Evolutionary conservation across 1,284 basidiomycete species (phyloP).

Genomic region (Phylloboletellus chloephorus): DNA sequence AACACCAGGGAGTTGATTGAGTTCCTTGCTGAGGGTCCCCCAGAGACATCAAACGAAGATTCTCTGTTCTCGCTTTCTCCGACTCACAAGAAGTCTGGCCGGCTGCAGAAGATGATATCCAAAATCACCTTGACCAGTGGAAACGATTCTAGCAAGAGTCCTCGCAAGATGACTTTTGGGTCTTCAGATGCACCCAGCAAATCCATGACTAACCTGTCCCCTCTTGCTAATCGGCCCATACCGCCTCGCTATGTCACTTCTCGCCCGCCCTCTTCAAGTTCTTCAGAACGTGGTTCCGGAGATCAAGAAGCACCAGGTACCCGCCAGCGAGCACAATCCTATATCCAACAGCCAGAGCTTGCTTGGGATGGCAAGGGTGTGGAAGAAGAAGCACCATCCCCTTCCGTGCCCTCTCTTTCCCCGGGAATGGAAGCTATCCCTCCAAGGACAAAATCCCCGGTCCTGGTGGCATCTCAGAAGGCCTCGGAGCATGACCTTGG

Average conservation of each 20-base stretch:
- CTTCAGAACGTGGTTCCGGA: conserved; percentile 32
- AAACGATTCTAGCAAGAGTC: conserved; percentile 26
- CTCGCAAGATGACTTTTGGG: conserved; percentile 28
- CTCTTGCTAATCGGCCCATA: conserved; percentile 51
- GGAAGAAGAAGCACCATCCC: conserved; percentile 10
- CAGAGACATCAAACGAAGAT: conserved; percentile 28
- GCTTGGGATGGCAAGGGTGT: conserved; percentile 16
- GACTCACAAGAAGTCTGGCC: conserved; percentile 49
- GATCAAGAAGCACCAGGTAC: conserved; percentile 18
- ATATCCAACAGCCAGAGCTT: conserved; percentile 32
- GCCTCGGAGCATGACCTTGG: conserved; percentile 9
- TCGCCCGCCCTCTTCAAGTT: conserved; percentile 35
- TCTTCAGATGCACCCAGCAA: conserved; percentile 25
- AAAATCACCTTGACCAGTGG: conserved; percentile 55
- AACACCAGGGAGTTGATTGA: conserved; percentile 57
- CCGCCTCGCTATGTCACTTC: conserved; percentile 43
- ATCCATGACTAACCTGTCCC: conserved; percentile 40
- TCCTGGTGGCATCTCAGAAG: conserved; percentile 7
- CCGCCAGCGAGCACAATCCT: conserved; percentile 29
- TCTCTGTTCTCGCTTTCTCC: conserved; percentile 37
- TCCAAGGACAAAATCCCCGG: background rate
- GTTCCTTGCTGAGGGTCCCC: conserved; percentile 34
- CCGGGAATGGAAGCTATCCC: conserved; percentile 5
- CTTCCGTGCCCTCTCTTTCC: conserved; percentile 9
- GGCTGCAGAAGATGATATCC: conserved; percentile 75